Base-by-base conservation (phyloP, 2,329 filamentous ascomycete genomes). In the Aureobasidium sp. region DNA sequence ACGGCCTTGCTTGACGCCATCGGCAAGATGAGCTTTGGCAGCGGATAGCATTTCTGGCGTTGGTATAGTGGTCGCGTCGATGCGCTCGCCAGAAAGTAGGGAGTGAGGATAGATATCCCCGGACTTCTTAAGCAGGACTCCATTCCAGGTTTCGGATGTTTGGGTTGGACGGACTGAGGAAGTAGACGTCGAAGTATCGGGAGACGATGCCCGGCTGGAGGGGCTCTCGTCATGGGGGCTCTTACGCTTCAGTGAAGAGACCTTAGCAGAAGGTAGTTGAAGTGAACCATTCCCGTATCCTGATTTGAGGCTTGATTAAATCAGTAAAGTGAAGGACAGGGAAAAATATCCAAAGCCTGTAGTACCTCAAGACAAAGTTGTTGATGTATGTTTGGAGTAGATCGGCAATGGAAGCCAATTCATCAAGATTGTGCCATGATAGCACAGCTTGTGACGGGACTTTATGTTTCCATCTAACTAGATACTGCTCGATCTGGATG, bases 361-460 rank as follows among this genome's bases (percentile, higher is more conserved):
- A 17, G 10, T 52, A 59, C 61, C 37, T 32, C 7, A 27, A 27
- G 20, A 61, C 32, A 24, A 55, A 44, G 3, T 61, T 59, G 24
- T 76, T 73, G 0, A 80, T 65, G 56, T 81, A 80, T 1, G 69
- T 68, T 56, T 81, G 79, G 0, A 81, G 69, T 1, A 71, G 63
- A 53, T 76, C 72, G 0, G 79, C 68, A 39, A 74, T 75, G 6
- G 67, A 53, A 0, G 65, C 63, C 0, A 81, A 71, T 56, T 80
- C 78, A 0, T 69, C 62, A 0, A 80, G 37, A 1, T 64, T 43
- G 59, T 81, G 79, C 78, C 78, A 81, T 6, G 75, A 78, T 3
- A 74, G 67, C 1, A 76, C 72, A 0, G 69, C 66, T 26, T 64
- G 50, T 37, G 65, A 63, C 2, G 66, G 66, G n/a, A 53, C 39